Percentiles rank a stretch among this genome's conserved stretches.
Evolutionary conservation across 495 filamentous ascomycete species (phyloP).

Genomic region (Aspergillus haitiensis): DNA sequence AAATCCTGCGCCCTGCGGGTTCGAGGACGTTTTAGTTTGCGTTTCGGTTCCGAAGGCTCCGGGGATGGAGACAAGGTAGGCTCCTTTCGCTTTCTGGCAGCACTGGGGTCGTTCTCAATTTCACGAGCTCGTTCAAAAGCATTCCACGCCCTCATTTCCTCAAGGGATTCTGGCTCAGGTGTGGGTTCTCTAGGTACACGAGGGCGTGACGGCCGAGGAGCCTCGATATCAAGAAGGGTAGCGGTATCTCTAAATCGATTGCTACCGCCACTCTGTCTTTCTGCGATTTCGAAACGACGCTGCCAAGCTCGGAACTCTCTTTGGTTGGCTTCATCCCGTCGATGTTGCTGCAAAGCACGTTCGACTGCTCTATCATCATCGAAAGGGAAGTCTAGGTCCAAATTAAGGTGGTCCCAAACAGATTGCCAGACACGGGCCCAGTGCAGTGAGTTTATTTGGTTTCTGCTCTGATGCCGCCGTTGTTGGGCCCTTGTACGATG

Average conservation of each 20-base stretch:
- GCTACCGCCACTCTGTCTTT: constrained; percentile 67
- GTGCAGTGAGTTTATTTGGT: constrained; percentile 48
- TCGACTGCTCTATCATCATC: constrained; percentile 63
- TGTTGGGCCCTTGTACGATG: constrained; percentile 55
- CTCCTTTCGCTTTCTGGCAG: constrained; percentile 74
- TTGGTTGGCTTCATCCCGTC: constrained; percentile 59
- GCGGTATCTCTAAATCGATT: constrained; percentile 67
- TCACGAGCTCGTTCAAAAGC: constrained; percentile 81
- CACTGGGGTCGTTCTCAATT: constrained; percentile 54
- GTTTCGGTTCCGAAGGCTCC: constrained; percentile 63
- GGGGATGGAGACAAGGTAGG: constrained; percentile 67
- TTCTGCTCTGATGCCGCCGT: constrained; percentile 41
- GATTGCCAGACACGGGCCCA: constrained; percentile 72
- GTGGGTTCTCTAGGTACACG: constrained; percentile 47
- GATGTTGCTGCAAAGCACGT: constrained; percentile 53
- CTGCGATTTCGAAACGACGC: constrained; percentile 75
- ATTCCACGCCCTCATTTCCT: constrained; percentile 85
- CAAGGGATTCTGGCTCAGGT: constrained; percentile 66
- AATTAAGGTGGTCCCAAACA: constrained; percentile 62
- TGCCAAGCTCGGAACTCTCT: constrained; percentile 75
- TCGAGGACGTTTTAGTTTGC: constrained; percentile 82
- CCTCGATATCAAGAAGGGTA: constrained; percentile 49
- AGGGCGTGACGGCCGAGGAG: constrained; percentile 45
- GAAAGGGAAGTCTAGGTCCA: constrained; percentile 89
- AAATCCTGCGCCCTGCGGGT: constrained; percentile 58